Evolutionary conservation across 202 grass and related monocot species (phyloP).

Genomic region (Tripidium arundinaceum): DNA sequence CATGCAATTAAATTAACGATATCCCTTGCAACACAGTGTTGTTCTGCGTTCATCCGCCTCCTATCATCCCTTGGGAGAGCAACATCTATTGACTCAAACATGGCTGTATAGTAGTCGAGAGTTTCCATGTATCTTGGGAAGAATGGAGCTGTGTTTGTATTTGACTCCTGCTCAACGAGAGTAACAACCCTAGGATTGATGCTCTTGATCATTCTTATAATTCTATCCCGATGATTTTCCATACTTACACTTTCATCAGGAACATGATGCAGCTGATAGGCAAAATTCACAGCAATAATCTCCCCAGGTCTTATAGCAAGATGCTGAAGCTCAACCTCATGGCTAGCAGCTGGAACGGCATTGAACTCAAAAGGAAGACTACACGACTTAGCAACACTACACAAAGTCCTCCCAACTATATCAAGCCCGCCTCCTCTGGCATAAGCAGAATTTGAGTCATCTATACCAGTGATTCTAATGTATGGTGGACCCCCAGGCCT

Average conservation of each 20-base stretch:
- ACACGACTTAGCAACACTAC: constrained; percentile 42
- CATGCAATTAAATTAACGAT: constrained; percentile 92
- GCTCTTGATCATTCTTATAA: constrained; percentile 80
- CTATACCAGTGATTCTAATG: constrained; percentile 81
- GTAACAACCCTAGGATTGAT: constrained; percentile 74
- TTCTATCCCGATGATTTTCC: constrained; percentile 75
- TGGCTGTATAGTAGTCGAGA: constrained; percentile 66
- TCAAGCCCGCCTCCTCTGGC: constrained; percentile 77
- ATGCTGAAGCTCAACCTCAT: constrained; percentile 60
- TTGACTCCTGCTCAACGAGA: constrained; percentile 74
- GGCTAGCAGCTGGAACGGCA: constrained; percentile 58
- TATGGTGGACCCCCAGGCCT: constrained; percentile 66
- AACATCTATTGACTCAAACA: constrained; percentile 83
- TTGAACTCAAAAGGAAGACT: constrained; percentile 86
- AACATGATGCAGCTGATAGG: constrained; percentile 84
- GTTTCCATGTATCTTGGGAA: constrained; percentile 76
- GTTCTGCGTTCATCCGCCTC: constrained; percentile 70
- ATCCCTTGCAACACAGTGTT: constrained; percentile 91
- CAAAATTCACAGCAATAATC: constrained; percentile 80
- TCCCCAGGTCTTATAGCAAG: constrained; percentile 53
- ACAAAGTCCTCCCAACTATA: constrained; percentile 60
- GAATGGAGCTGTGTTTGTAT: constrained; percentile 88
- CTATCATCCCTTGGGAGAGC: constrained; percentile 59
- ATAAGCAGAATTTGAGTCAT: constrained; percentile 68
- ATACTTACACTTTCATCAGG: constrained; percentile 87